These are phyloP conservation scores for Aspergillus flavus DNA, from an alignment of 2,329 filamentous ascomycete species.

Conservation along the genomic window DNA sequence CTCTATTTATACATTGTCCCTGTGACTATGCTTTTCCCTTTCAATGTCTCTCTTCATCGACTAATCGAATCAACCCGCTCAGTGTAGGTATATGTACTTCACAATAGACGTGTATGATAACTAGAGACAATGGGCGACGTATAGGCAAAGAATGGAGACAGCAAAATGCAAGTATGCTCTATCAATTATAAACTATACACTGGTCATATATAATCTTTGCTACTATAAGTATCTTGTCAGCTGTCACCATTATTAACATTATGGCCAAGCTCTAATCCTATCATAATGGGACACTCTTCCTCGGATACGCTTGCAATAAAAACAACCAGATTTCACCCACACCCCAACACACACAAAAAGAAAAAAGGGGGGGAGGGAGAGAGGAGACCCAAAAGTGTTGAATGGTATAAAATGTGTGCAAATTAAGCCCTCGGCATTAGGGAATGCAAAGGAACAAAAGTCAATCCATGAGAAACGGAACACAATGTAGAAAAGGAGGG, in stretches of 20 bases:
- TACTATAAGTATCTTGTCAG: neutral
- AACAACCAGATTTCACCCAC: neutral
- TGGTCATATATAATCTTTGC: neutral
- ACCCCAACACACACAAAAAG: no score
- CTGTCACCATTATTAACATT: neutral
- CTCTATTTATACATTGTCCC: neutral
- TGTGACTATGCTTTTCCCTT: neutral
- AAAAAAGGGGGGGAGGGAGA: neutral
- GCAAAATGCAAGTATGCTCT: neutral
- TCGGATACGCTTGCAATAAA: neutral
- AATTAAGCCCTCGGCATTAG: neutral
- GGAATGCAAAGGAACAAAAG: neutral
- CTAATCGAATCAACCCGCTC: neutral
- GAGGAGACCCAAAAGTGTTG: neutral
- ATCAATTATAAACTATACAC: neutral
- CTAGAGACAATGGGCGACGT: neutral
- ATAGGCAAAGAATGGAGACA: no score
- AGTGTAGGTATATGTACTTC: neutral
- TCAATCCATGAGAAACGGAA: neutral
- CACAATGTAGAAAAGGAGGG: neutral
- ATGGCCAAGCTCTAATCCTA: neutral
- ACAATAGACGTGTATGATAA: neutral
- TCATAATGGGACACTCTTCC: neutral
- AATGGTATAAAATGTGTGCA: neutral
- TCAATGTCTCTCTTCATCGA: neutral